Evolutionary conservation across 352 stramenopile species (phyloP).

Genomic region (Phytopythium montanum): DNA sequence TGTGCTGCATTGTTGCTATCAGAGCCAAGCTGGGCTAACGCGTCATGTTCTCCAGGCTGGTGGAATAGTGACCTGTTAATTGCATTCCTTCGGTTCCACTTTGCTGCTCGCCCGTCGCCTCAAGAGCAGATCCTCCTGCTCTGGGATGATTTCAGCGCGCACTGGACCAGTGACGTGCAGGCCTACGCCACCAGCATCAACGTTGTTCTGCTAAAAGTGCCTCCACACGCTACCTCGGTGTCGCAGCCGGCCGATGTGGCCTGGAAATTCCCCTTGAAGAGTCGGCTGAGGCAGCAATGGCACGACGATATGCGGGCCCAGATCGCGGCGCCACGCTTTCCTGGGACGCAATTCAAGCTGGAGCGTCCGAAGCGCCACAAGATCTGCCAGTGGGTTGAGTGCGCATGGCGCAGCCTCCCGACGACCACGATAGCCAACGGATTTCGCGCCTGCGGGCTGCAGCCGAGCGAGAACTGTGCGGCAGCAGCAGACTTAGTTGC

Average conservation of each 20-base stretch:
- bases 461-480: background rate
- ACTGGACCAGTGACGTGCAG: background rate
- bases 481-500: background rate
- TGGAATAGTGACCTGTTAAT: background rate
- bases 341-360: background rate
- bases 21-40: too few species aligned
- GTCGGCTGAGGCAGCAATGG: background rate
- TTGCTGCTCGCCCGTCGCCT: background rate
- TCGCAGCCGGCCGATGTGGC: constrained; percentile 1
- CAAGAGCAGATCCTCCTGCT: constrained; percentile 9
- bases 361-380: background rate
- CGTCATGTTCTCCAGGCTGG: too few species aligned
- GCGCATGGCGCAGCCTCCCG: background rate
- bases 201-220: background rate
- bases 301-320: background rate
- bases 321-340: background rate
- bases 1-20: background rate
- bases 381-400: background rate
- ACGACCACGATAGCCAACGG: background rate
- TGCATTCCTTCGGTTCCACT: too few species aligned
- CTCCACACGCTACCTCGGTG: constrained; percentile 1
- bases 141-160: constrained; percentile 5
- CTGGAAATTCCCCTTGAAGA: background rate
- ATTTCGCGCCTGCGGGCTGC: background rate
- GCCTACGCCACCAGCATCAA: background rate